Conservation (phyloP, 2,329 filamentous ascomycete genomes). For the Trichophyton verrucosum region DNA sequence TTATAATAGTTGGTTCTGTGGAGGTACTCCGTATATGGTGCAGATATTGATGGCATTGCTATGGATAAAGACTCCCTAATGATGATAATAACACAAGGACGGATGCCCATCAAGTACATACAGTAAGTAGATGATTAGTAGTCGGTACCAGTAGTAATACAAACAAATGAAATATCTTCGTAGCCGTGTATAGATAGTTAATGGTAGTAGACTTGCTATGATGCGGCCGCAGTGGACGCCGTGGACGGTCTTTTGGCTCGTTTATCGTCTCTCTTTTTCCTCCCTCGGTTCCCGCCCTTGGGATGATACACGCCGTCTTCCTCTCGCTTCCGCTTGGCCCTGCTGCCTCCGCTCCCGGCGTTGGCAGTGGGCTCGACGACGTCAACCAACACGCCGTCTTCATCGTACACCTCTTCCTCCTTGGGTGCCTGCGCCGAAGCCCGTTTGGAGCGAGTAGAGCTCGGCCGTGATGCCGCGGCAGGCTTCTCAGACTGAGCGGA, state of each 20-base stretch:
- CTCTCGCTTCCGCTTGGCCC: conserved; percentile 37
- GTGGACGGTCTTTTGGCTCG: conserved; percentile 24
- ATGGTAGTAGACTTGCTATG: background rate
- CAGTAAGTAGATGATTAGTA: background rate
- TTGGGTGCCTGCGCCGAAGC: conserved; percentile 25
- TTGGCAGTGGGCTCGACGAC: conserved; percentile 19
- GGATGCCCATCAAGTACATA: background rate
- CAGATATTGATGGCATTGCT: background rate
- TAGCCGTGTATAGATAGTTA: background rate
- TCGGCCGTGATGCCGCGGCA: conserved; percentile 24
- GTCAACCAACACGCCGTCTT: conserved; percentile 32
- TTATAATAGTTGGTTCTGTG: background rate
- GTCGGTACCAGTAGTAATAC: background rate
- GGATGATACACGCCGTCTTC: conserved; percentile 37
- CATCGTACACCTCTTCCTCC: conserved; percentile 33
- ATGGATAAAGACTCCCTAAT: background rate
- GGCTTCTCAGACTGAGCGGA: conserved; percentile 26
- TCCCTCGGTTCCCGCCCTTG: conserved; percentile 34
- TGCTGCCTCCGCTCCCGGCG: conserved; percentile 13
- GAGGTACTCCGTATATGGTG: background rate
- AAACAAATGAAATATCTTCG: background rate
- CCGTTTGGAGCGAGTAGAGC: conserved; percentile 33
- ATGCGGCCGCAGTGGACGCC: conserved; percentile 13
- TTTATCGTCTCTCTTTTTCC: conserved; percentile 27
- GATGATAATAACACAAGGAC: background rate